phyloP scores from a whole-genome alignment of 257 asterid genomes.

The Solanum ossicruentum region DNA sequence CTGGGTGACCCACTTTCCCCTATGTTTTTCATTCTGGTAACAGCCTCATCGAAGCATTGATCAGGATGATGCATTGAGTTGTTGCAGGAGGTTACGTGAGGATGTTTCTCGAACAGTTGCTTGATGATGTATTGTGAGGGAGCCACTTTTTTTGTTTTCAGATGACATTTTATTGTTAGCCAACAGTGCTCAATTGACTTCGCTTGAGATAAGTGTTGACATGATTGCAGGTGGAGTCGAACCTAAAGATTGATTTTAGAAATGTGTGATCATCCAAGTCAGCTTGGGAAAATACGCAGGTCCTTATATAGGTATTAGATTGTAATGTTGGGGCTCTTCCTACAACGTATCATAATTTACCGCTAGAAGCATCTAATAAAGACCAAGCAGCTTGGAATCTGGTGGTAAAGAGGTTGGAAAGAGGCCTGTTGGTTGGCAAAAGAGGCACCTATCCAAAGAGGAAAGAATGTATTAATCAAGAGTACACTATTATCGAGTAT shows the following conservation, averaged over 20 bases:
- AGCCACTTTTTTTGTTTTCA: background rate
- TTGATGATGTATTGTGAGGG: background rate
- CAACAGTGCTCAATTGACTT: background rate
- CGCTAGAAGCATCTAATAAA: background rate
- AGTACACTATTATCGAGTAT: background rate
- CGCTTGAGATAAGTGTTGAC: background rate
- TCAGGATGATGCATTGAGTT: background rate
- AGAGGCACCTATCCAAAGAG: background rate
- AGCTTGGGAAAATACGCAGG: background rate
- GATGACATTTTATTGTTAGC: background rate
- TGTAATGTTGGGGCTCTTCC: background rate
- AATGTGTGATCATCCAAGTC: background rate
- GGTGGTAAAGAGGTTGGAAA: background rate
- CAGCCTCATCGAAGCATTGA: background rate
- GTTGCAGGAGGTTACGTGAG: background rate
- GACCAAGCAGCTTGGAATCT: background rate
- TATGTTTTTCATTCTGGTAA: background rate
- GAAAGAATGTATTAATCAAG: background rate
- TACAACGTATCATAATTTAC: background rate
- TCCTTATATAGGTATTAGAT: background rate
- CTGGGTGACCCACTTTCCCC: background rate
- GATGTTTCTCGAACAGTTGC: background rate
- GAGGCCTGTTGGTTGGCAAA: background rate
- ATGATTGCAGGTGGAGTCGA: background rate
- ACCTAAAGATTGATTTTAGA: background rate